Evolutionary conservation across 257 asterid species (phyloP).

Genomic region (Scutellaria baicalensis): DNA sequence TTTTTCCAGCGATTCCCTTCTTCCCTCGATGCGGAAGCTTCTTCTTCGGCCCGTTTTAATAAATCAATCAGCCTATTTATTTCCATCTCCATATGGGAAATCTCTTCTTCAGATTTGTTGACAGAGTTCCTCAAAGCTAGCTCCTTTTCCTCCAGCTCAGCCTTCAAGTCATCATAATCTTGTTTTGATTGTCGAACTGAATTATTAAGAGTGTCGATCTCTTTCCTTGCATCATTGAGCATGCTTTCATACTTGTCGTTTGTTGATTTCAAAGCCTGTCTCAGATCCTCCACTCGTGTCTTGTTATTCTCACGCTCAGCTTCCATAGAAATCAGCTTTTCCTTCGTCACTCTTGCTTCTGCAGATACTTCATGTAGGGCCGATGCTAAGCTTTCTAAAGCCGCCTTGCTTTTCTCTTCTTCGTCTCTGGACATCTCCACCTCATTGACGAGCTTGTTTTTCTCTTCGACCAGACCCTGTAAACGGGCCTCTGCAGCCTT

Average conservation of each 20-base stretch:
- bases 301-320: conserved; percentile 41
- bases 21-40: conserved; percentile 35
- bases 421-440: conserved; percentile 59
- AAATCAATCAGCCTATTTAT: conserved; percentile 31
- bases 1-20: conserved; percentile 41
- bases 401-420: conserved; percentile 77
- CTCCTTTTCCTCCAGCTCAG: conserved; percentile 61
- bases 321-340: conserved; percentile 41
- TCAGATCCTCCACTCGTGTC: conserved; percentile 46
- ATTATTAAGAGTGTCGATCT: conserved; percentile 33
- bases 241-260: conserved; percentile 60
- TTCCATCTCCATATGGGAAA: conserved; percentile 44
- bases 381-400: conserved; percentile 66
- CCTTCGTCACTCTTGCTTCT: conserved; percentile 71
- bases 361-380: conserved; percentile 70
- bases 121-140: conserved; percentile 35
- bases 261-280: conserved; percentile 43
- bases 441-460: conserved; percentile 42
- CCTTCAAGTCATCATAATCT: conserved; percentile 26
- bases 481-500: conserved; percentile 56
- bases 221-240: conserved; percentile 60
- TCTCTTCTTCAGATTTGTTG: conserved; percentile 43
- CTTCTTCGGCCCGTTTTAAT: conserved; percentile 42
- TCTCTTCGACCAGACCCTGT: conserved; percentile 50
- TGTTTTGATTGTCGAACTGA: conserved; percentile 39